Base-by-base conservation (phyloP, 2,329 filamentous ascomycete species). In the Fusarium nisikadoi region DNA sequence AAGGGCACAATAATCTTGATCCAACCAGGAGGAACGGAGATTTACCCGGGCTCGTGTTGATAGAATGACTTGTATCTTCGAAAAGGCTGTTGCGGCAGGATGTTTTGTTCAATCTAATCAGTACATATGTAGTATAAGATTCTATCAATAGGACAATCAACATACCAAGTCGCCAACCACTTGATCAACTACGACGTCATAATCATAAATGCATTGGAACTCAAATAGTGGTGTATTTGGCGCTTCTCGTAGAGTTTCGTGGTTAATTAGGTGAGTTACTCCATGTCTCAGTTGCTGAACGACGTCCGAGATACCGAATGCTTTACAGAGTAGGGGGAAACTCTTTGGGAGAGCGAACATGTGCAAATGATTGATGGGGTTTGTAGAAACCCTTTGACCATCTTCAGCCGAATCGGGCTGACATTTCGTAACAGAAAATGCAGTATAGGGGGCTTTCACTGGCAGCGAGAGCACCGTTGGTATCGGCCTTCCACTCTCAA, bases 291-390 rank as follows among this genome's bases (percentile, higher is more conserved):
- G 36, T 38, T 53, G 14, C 2, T 11, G 38, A 54, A 20, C 1
- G 16, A 12, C 17, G 8, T 42, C n/a, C 0, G 52, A 42, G 8
- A 29, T 3, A 5, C 20, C 2, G 16, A 55, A 33, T 33, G 23
- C 38, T 13, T 55, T 55, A 12, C 11, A 42, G 11, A 29, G 12
- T 6, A 42, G 6, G 17, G 27, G 20, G 8, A 55, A 25, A 3
- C 6, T 31, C 16, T 0, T 4, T 19, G 8, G 38, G 0, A 42
- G 27, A 2, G 8, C 27, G 1, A 42, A 33, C 2, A 12, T 11
- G 1, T 31, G 0, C 14, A 13, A 0, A 20, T 8, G 2, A 14
- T 54, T 1, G 3, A 3, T 3, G 0, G 19, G 0, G 4, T 2
- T 17, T n/a, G 6, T 4, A 8, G 4, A 6, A 31, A 12, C 7